These are phyloP conservation scores for Dendryphion nanum DNA, from an alignment of 2,329 filamentous ascomycete species.

Conservation along the genomic window DNA sequence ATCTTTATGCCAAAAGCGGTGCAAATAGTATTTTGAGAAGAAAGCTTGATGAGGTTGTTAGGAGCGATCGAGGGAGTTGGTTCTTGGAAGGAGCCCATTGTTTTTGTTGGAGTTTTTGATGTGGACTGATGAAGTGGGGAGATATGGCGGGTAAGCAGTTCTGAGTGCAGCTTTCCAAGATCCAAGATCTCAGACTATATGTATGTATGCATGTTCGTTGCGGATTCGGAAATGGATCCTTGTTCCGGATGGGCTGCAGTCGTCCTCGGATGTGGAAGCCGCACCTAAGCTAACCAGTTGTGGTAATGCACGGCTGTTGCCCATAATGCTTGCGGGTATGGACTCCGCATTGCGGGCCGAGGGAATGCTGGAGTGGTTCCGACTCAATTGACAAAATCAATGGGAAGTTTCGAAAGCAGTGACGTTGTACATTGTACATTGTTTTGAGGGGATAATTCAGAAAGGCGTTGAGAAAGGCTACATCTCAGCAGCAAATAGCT, in stretches of 20 bases:
- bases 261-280: conserved; percentile 1
- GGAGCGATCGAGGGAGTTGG: background rate
- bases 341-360: too few species aligned
- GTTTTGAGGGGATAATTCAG: too few species aligned
- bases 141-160: background rate
- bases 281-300: too few species aligned
- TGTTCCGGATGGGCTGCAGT: background rate
- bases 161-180: background rate
- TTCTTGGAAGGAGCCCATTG: background rate
- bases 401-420: too few species aligned
- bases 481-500: too few species aligned
- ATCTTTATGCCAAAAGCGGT: conserved; percentile 25
- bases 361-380: too few species aligned
- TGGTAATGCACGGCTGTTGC: too few species aligned
- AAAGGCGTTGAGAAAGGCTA: too few species aligned
- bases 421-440: too few species aligned
- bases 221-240: background rate
- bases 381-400: too few species aligned
- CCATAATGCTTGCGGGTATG: too few species aligned
- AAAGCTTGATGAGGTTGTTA: background rate
- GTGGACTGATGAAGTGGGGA: background rate
- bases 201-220: background rate
- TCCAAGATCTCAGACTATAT: background rate
- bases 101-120: background rate
- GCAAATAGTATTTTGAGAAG: background rate